Evolutionary conservation across 345 rosid genomes (phyloP), one percentile per base, ranked within the genome.

Genomic region (Heritiera littoralis): DNA sequence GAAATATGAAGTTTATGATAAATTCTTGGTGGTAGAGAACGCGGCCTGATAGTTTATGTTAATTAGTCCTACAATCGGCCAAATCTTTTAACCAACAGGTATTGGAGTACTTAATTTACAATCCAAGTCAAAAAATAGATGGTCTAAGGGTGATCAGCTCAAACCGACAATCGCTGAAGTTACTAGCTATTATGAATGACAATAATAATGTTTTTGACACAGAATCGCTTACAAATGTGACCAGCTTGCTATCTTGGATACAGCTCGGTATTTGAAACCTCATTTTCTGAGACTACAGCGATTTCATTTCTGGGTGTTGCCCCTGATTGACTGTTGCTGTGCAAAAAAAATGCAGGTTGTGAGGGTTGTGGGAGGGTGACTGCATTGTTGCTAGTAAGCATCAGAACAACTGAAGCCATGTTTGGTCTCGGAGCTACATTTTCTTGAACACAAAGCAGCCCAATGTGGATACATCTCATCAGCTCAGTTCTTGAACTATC

Each of bases 381-480:
- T 3, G 84, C 38, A 4, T 83, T 83, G 38, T 75, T 18, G 75
- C 86, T 81, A 9, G 51, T 78, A 14, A 86, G 87, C 90, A 86
- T 85, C 32, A 81, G 75, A 66, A 77, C 77, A 12, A 89, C 59
- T 0, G 74, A 68, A 23, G 77, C 64, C 90, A 85, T 85, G 7
- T 74, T 82, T 6, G 88, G 89, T 30, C 85, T 75, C 6, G 66
- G 67, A 5, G 75, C 82, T 6, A 54, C 78, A 43, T 86, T 81
- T 40, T 85, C 88, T 72, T 88, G 92, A 54, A 80, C 85, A 20
- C 90, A 88, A 1, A 88, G 77, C 48, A 89, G 69, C 0, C 83
- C 88, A 12, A 85, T 75, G 55, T 86, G 87, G 49, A 90, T 70
- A 74, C 87, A 88, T 74, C 88, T 76, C 56, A 40, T 66, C 76